Evolutionary conservation across 73 alveolate species (phyloP), one percentile per base, ranked within the genome.

Genomic region (Paramecium sonneborni): DNA sequence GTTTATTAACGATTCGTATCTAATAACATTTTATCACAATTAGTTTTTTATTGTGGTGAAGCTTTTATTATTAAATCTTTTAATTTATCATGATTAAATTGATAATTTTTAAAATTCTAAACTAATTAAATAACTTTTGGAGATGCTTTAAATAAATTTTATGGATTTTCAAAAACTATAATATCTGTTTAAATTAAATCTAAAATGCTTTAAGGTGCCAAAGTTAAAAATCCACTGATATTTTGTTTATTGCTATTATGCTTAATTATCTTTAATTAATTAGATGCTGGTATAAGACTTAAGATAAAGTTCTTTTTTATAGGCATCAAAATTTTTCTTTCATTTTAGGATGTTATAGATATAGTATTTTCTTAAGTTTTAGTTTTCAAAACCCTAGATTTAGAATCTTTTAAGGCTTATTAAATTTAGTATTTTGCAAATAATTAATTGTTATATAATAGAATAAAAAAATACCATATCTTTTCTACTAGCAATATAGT

Each of bases 1-100:
- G 86, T 72, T 35, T 72, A 35, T 35, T 35, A 32, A 3, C 86
- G 20, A 72, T 72, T 72, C 10, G 86, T 72, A 38, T 72, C 86
- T 15, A 72, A 12, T 11, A 72, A 18, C 32, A 72, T 8, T 38
- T 72, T 72, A 35, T 72, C 86, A 38, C 32, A 72, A 72, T 72
- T 72, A 15, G 55, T 32, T 72, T 35, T 72, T 5, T 32, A 11
- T 35, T 35, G n/a, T 15, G 55, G 86, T 34, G 55, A 72, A 5
- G 86, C 57, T n/a, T 72, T 72, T 0, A 28, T 35, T 0, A 72
- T 18, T 32, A 72, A 18, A 72, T 72, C 86, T 37, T 35, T 35
- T n/a, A 72, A 21, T 72, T 72, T 72, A 15, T 72, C 86, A 28
- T 30, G 14, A 35, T 32, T 35, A 6, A 72, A 72, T 72, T 72